phyloP scores from a whole-genome alignment of 495 filamentous ascomycete species.

The Annulohypoxylon moriforme region DNA sequence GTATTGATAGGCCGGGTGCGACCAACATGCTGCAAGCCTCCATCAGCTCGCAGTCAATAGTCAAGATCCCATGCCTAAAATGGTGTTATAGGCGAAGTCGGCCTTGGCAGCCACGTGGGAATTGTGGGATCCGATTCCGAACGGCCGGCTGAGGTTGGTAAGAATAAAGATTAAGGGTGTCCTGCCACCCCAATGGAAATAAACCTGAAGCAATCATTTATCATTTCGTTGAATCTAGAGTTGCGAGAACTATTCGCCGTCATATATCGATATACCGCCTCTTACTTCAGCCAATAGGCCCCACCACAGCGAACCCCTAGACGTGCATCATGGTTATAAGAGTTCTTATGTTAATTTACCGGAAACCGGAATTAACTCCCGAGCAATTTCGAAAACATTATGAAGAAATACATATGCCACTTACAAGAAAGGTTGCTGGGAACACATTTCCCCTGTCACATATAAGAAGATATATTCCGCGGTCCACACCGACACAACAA shows the following conservation, averaged over 20 bases:
- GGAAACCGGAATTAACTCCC: conserved; percentile 45
- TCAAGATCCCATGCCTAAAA: background rate
- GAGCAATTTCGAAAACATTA: conserved; percentile 48
- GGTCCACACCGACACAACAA: conserved; percentile 2
- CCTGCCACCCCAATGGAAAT: background rate
- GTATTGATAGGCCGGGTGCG: background rate
- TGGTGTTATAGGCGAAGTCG: conserved; percentile 7
- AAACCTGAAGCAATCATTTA: background rate
- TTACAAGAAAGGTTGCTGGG: conserved; percentile 43
- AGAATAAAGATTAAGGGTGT: background rate
- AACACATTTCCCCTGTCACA: conserved; percentile 44
- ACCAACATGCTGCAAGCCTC: background rate
- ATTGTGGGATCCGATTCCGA: background rate
- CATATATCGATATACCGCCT: background rate
- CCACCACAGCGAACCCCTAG: background rate
- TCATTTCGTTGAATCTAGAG: background rate
- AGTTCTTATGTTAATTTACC: conserved; percentile 37
- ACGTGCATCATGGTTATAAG: conserved; percentile 8
- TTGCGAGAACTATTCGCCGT: background rate
- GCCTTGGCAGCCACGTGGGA: conserved; percentile 8
- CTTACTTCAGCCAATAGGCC: background rate
- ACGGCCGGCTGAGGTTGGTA: background rate
- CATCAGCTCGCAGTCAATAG: conserved; percentile 2
- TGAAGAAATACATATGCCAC: conserved; percentile 48
- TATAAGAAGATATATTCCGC: conserved; percentile 46